These are phyloP conservation scores for Taiozyma sp. DNA, from an alignment of 1,139 yeast genomes.

Conservation along the genomic window DNA sequence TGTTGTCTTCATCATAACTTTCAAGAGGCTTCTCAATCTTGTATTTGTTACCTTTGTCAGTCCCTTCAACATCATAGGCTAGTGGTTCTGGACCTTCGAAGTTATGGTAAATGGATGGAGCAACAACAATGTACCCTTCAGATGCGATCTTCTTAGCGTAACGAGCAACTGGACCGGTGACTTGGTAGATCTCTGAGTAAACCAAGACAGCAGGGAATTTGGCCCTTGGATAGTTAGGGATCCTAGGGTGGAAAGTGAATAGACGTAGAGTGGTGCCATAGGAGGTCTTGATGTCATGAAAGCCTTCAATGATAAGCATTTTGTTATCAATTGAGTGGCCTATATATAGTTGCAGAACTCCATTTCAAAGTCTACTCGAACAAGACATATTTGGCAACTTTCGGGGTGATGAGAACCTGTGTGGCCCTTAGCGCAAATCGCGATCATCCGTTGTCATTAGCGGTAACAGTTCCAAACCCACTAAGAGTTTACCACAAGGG, in stretches of 20 bases:
- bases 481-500: too few relatives aligned
- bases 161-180: conserved; percentile 66
- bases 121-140: conserved; percentile 71
- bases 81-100: conserved; percentile 59
- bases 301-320: conserved; percentile 68
- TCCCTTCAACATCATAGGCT: conserved; percentile 67
- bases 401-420: too few relatives aligned
- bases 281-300: conserved; percentile 59
- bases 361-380: too few relatives aligned
- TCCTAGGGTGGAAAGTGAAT: conserved; percentile 60
- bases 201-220: conserved; percentile 78
- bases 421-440: too few relatives aligned
- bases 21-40: conserved; percentile 62
- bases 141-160: conserved; percentile 77
- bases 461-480: too few relatives aligned
- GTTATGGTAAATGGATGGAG: conserved; percentile 77
- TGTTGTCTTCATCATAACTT: conserved; percentile 74
- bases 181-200: conserved; percentile 79
- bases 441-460: too few relatives aligned
- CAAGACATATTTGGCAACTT: too few relatives aligned
- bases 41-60: conserved; percentile 67
- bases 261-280: conserved; percentile 65
- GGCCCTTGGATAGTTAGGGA: conserved; percentile 67
- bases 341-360: too few relatives aligned
- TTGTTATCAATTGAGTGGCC: background rate